Base-by-base conservation (phyloP, 129 eudicot genomes). In the Calendula officinalis region DNA sequence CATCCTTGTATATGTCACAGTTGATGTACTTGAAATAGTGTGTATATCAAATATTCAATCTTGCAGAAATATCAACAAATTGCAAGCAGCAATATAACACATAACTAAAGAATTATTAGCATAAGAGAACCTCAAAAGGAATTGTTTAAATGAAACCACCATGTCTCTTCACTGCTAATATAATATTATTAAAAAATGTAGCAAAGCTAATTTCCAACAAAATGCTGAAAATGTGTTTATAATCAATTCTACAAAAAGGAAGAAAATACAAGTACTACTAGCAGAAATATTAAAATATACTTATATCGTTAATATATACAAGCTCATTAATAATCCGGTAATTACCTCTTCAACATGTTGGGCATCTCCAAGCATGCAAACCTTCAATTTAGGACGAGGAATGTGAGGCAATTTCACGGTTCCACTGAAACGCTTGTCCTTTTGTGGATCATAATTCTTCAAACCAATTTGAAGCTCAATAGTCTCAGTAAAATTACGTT, bases 301-400 rank as follows among this genome's bases (percentile, higher is more conserved):
- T 12, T 1, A 1, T 13, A 9, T 5, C 7, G 34, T 11, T 12
- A 5, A 12, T 27, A 33, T 22, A 1, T 4, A 11, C n/a, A 55
- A 55, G 11, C 41, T 6, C 45, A 35, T 5, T n/a, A 6, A 0
- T 15, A 8, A 12, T 45, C 0, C 1, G n/a, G 1, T 6, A 47
- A 12, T 64, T 74, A 81, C 86, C 86, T 81, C 86, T 77, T 77
- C 82, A 38, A 81, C 82, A 64, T 81, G 86, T 51, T 81, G 86
- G 39, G 86, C 86, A 77, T 81, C 86, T 60, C 86, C 86, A 64
- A 81, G 86, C 86, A 81, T 81, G 79, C 86, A 81, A 47, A 81
- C 86, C 57, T 77, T 81, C 74, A 81, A 73, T 56, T 81, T 81
- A 10, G 86, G 86, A 35, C 86, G 77, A 1, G 86, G 86, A 46